Conservation (phyloP, 1,284 basidiomycete genomes). For the Trichosporon ovoides region DNA sequence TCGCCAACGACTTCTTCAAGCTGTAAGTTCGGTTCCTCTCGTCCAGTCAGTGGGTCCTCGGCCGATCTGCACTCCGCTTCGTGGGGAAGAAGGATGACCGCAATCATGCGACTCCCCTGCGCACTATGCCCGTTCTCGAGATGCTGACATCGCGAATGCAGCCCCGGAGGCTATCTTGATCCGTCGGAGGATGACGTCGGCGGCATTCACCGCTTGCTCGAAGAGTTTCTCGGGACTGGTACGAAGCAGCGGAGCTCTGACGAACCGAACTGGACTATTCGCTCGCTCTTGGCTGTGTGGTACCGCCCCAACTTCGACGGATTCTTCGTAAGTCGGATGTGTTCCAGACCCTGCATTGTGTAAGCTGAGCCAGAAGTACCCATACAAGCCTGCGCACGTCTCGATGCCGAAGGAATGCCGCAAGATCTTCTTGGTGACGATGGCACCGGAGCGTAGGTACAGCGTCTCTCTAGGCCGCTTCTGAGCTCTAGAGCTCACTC, state of each 20-base stretch:
- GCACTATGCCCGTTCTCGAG: background rate
- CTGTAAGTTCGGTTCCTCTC: conserved; percentile 58
- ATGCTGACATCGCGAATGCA: conserved; percentile 40
- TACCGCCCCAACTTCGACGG: conserved; percentile 97
- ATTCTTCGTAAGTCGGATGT: conserved; percentile 71
- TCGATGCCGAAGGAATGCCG: conserved; percentile 98
- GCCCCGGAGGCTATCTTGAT: conserved; percentile 96
- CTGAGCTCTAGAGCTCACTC: background rate
- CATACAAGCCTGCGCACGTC: conserved; percentile 92
- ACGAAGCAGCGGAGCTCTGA: conserved; percentile 53
- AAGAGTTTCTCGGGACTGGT: conserved; percentile 71
- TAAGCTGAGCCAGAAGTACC: conserved; percentile 61
- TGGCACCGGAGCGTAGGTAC: conserved; percentile 76
- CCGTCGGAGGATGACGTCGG: conserved; percentile 89
- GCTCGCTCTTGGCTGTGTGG: conserved; percentile 91
- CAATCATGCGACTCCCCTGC: background rate
- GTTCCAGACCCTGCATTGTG: too few relatives aligned
- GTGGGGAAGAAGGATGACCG: background rate
- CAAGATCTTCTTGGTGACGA: conserved; percentile 89
- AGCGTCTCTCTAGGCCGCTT: background rate
- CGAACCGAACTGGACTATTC: conserved; percentile 71
- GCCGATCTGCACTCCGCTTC: background rate
- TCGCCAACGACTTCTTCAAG: conserved; percentile 98
- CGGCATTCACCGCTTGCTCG: conserved; percentile 78
- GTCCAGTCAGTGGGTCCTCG: background rate